These are phyloP conservation scores for Aspergillus awamori DNA, from an alignment of 2,329 filamentous ascomycete genomes.

Conservation along the genomic window DNA sequence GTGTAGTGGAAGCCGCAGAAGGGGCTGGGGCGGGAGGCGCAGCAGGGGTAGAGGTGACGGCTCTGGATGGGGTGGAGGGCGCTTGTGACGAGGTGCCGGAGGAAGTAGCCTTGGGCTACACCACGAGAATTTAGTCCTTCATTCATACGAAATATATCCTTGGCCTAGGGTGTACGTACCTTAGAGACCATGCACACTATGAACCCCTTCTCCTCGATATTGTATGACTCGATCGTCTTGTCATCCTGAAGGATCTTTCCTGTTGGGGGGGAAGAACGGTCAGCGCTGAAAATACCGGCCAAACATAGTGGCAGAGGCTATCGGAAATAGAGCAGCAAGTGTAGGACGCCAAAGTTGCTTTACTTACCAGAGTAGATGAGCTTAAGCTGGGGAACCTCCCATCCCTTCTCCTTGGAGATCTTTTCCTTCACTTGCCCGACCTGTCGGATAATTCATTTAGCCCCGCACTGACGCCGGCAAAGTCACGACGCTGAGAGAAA, in stretches of 20 bases:
- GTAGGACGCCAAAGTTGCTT: slow-evolving; percentile 3
- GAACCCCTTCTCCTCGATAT: slow-evolving; percentile 99
- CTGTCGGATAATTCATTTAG: slow-evolving; percentile 53
- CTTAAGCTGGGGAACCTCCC: slow-evolving; percentile 88
- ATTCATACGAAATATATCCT: slow-evolving; percentile 1
- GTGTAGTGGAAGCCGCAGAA: slow-evolving; percentile 44
- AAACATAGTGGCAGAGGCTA: slow-evolving; percentile 4
- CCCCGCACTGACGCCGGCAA: slow-evolving; percentile 35
- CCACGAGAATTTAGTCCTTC: slow-evolving; percentile 26
- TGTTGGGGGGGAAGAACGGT: slow-evolving; percentile 43
- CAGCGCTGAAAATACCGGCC: slow-evolving; percentile 12
- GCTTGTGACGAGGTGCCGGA: slow-evolving; percentile 37
- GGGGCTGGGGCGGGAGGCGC: slow-evolving; percentile 57
- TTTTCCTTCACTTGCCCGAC: slow-evolving; percentile 90
- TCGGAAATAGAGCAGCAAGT: not conserved
- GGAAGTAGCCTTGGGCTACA: slow-evolving; percentile 69
- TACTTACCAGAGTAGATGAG: slow-evolving; percentile 93
- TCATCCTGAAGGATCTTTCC: slow-evolving; percentile 99
- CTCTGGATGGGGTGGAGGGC: slow-evolving; percentile 44
- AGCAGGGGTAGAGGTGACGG: slow-evolving; percentile 47
- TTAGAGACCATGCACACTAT: slow-evolving; percentile 98
- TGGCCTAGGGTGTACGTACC: slow-evolving; percentile 55
- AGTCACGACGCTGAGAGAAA: slow-evolving; percentile 11
- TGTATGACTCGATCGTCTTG: slow-evolving; percentile 94
- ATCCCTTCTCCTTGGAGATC: slow-evolving; percentile 89